Evolutionary conservation across 2,329 filamentous ascomycete species (phyloP).

Genomic region (Calonectria pteridis): DNA sequence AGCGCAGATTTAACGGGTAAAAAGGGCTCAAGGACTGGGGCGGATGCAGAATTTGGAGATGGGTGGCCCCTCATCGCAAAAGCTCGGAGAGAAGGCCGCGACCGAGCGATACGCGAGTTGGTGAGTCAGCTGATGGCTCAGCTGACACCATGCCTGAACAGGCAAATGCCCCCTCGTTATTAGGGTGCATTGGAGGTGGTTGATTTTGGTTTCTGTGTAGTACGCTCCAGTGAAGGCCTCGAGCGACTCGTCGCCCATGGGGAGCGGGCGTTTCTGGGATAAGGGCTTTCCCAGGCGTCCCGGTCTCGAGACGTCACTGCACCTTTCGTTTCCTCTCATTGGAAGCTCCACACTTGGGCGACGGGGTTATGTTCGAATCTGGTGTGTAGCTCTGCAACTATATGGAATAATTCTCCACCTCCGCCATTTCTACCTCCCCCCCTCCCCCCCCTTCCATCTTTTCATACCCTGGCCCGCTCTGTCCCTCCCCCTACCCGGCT

Average conservation of each 20-base stretch:
- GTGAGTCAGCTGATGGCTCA: slow-evolving; percentile 6
- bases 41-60: slow-evolving; percentile 6
- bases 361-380: slow-evolving; percentile 8
- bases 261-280: slow-evolving; percentile 1
- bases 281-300: slow-evolving; percentile 11
- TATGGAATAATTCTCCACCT: slow-evolving; percentile 19
- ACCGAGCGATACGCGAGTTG: not conserved
- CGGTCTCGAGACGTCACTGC: not conserved
- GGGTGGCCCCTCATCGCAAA: slow-evolving; percentile 7
- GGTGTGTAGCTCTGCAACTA: not conserved
- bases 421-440: slow-evolving; percentile 3
- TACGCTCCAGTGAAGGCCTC: not conserved
- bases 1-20: not conserved
- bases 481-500: not conserved
- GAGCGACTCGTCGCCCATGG: not conserved
- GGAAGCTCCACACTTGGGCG: slow-evolving; percentile 7
- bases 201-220: not conserved
- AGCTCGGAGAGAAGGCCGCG: slow-evolving; percentile 24
- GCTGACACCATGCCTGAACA: slow-evolving; percentile 15
- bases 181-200: not conserved
- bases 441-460: slow-evolving; percentile 3
- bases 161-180: not conserved
- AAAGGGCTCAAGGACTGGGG: not conserved
- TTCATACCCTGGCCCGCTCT: not conserved
- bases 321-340: not conserved